Conservation (phyloP, 2,329 filamentous ascomycete genomes). For the Hypoxylon sp. region DNA sequence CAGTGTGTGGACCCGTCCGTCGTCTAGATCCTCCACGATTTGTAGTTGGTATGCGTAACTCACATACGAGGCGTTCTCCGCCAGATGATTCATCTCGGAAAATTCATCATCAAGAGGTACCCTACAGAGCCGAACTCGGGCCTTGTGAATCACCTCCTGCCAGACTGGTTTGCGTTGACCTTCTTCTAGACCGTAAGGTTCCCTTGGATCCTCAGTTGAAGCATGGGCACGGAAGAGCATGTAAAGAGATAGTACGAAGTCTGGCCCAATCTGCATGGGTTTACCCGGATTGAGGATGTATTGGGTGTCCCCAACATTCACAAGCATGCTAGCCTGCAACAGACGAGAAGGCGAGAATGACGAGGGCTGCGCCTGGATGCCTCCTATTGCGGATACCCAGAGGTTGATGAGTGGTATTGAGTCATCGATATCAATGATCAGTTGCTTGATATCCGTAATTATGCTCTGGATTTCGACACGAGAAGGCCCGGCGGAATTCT, state of each 20-base stretch:
- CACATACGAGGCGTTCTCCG: slow-evolving; percentile 55
- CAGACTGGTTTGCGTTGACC: slow-evolving; percentile 80
- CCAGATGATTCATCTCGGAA: slow-evolving; percentile 19
- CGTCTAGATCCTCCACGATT: slow-evolving; percentile 83
- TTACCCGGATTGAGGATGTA: slow-evolving; percentile 76
- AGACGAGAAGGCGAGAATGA: slow-evolving; percentile 91
- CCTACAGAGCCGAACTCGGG: slow-evolving; percentile 83
- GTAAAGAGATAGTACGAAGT: slow-evolving; percentile 89
- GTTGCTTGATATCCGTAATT: slow-evolving; percentile 78
- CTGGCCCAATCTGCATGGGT: slow-evolving; percentile 86
- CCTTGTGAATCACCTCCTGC: slow-evolving; percentile 98
- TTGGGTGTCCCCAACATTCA: slow-evolving; percentile 88
- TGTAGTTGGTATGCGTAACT: slow-evolving; percentile 83
- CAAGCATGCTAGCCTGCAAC: slow-evolving; percentile 91
- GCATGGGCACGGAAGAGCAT: slow-evolving; percentile 93
- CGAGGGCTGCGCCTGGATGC: slow-evolving; percentile 83
- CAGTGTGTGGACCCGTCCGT: slow-evolving; percentile 67
- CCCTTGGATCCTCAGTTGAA: slow-evolving; percentile 62
- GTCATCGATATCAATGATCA: slow-evolving; percentile 87
- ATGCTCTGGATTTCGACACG: slow-evolving; percentile 78
- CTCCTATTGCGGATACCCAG: slow-evolving; percentile 93
- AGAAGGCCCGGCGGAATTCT: slow-evolving; percentile 64
- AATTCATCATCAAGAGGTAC: slow-evolving; percentile 63
- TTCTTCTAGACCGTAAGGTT: slow-evolving; percentile 62
- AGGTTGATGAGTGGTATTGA: slow-evolving; percentile 93